phyloP scores from a whole-genome alignment of 306 rosid genomes.

The Malus sylvestris region DNA sequence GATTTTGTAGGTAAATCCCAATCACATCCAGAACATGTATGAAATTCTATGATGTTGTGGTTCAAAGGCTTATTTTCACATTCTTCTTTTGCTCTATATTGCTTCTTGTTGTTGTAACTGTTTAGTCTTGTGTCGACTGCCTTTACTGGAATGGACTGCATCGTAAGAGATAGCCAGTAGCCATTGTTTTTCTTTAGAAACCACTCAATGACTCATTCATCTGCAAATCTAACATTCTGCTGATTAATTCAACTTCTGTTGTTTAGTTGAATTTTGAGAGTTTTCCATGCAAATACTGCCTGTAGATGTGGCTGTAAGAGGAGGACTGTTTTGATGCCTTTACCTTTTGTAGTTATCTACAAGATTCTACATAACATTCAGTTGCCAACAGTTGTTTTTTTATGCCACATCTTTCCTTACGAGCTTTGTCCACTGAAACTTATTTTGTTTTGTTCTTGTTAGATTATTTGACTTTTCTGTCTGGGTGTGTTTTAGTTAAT shows the following conservation, averaged over 20 bases:
- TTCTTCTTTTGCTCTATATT: not conserved
- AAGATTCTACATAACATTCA: not conserved
- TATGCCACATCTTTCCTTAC: not conserved
- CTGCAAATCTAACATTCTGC: not conserved
- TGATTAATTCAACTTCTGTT: not conserved
- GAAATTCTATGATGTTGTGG: not conserved
- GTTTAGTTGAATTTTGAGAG: not conserved
- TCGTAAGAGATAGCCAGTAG: not conserved
- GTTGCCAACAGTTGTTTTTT: not conserved
- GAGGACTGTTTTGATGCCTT: not conserved
- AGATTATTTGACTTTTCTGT: not conserved
- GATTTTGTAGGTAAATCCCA: conserved; percentile 67
- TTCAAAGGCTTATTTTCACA: conserved; percentile 3
- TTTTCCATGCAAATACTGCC: not conserved
- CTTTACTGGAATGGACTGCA: not conserved
- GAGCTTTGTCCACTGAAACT: not conserved
- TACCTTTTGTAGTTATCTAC: not conserved
- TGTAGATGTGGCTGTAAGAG: not conserved
- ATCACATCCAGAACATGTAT: not conserved
- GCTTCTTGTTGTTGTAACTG: not conserved
- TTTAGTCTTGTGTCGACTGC: not conserved
- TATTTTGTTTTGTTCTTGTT: not conserved
- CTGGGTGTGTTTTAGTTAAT: not conserved
- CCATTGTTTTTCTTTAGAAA: too few species aligned
- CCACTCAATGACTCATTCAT: too few species aligned